Base-by-base conservation (phyloP, 768 basidiomycete species). In the Pisolithus marmoratus region DNA sequence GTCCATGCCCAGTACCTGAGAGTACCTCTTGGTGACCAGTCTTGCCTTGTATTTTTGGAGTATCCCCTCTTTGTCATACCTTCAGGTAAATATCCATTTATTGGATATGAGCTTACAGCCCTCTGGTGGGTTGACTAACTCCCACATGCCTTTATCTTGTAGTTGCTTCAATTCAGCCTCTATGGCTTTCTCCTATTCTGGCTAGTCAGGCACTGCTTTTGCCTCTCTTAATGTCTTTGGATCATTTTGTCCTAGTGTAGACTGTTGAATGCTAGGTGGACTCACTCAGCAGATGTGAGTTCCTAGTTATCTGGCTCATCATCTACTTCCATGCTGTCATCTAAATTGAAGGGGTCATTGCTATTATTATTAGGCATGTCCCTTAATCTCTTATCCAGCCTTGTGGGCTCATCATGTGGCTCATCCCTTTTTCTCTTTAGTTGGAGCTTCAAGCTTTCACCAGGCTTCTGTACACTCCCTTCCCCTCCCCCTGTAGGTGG, bases 1-100 rank as follows among this genome's bases (percentile, higher is more conserved):
- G 45, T 76, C 70, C 9, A 67, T 47, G 5, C 71, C 71, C 2
- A 54, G 60, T 1, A 63, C 55, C 42, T 78, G 75, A 0, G 64
- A 59, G 60, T 64, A 75, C 0, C 73, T 73, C 47, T 72, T 63
- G 0, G 72, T 74, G 0, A 75, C 74, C 0, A 77, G 62, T 26
- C 72, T 57, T 17, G 66, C 74, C 57, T 76, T 74, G 58, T 48
- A 48, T 26, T 48, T 48, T 19, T 36, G 19, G 9, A 46, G 11
- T 36, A 55, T 26, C 51, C 46, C 23, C 51, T 42, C 41, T 2
- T 11, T 41, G 38, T n/a, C 38, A 40, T 40, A 40, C 20, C n/a
- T 40, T 3, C n/a, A 3, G 17, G 38, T n/a, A 2, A 57, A 51
- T 14, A 71, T 64, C 70, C 68, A 70, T 51, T 61, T 62, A 24